These are phyloP conservation scores for Mycena galopus DNA, from an alignment of 768 basidiomycete genomes.

Conservation along the genomic window DNA sequence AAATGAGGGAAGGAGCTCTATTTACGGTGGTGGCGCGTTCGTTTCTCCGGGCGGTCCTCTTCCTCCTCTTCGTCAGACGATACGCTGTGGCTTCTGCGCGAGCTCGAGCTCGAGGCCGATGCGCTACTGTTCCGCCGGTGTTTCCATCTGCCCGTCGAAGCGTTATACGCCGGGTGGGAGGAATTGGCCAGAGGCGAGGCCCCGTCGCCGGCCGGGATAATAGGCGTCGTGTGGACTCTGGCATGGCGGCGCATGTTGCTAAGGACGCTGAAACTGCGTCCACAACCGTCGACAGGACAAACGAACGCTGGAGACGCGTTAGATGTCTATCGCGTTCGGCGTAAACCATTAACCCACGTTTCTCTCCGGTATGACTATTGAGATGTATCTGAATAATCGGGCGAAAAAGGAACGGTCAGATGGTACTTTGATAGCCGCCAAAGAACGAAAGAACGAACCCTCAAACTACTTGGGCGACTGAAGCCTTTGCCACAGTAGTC, in stretches of 20 bases:
- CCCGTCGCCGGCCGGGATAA: conserved; percentile 7
- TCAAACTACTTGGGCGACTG: conserved; percentile 86
- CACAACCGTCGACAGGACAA: conserved; percentile 82
- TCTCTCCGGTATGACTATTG: conserved; percentile 89
- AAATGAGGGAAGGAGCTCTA: conserved; percentile 24
- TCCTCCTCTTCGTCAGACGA: conserved; percentile 50
- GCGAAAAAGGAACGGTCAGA: conserved; percentile 27
- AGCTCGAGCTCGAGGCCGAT: conserved; percentile 57
- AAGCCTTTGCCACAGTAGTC: conserved; percentile 85
- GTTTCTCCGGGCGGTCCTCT: conserved; percentile 48
- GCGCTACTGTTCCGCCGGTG: conserved; percentile 55
- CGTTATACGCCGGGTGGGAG: conserved; percentile 20
- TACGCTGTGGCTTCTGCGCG: conserved; percentile 55
- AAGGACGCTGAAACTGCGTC: conserved; percentile 86
- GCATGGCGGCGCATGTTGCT: conserved; percentile 92
- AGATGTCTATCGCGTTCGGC: conserved; percentile 17
- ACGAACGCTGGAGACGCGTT: conserved; percentile 67
- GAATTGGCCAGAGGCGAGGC: conserved; percentile 37
- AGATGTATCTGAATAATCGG: conserved; percentile 78
- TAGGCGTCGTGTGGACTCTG: conserved; percentile 69
- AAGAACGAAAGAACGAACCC: conserved; percentile 58
- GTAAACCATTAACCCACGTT: conserved; percentile 66
- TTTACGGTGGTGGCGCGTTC: conserved; percentile 44
- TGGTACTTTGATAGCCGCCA: conserved; percentile 10
- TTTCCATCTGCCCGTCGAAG: conserved; percentile 38